Percentiles rank a stretch among this genome's conserved stretches.
Evolutionary conservation across 768 basidiomycete species (phyloP).

Genomic region (Termitomyces sp.): DNA sequence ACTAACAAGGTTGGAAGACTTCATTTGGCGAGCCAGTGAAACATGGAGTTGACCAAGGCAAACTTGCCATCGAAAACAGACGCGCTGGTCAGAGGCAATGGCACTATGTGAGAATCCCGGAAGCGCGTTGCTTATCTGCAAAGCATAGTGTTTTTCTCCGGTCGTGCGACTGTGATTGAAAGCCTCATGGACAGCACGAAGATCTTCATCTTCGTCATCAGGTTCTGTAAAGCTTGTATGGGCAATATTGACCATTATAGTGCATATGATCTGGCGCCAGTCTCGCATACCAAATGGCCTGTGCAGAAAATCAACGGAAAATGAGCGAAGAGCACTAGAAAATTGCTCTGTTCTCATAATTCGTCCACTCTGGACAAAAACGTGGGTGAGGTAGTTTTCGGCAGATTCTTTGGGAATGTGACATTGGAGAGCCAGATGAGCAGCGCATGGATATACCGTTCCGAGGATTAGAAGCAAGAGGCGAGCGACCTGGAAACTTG

Average conservation of each 20-base stretch:
- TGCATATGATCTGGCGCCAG: neutral
- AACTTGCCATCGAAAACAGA: neutral
- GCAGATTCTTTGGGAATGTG: neutral
- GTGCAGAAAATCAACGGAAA: neutral
- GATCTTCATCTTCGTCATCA: neutral
- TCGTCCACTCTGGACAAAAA: neutral
- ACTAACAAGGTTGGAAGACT: neutral
- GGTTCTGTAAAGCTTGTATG: neutral
- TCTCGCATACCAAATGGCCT: neutral
- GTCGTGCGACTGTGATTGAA: neutral
- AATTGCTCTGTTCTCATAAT: neutral
- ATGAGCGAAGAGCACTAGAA: neutral
- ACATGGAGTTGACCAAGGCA: neutral
- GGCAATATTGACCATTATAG: neutral
- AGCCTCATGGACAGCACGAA: neutral
- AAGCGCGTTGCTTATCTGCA: neutral
- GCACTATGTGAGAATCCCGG: neutral
- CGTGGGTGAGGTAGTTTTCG: neutral
- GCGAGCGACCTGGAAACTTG: neutral
- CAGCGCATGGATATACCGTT: neutral
- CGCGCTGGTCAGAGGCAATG: neutral
- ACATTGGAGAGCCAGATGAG: neutral
- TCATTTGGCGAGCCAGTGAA: neutral
- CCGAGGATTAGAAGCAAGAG: neutral
- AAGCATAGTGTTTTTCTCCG: neutral